Percentiles rank a stretch among this genome's conserved stretches.
Evolutionary conservation across 805 yeast genomes (phyloP).

Genomic region (Yarrowia divulgata): DNA sequence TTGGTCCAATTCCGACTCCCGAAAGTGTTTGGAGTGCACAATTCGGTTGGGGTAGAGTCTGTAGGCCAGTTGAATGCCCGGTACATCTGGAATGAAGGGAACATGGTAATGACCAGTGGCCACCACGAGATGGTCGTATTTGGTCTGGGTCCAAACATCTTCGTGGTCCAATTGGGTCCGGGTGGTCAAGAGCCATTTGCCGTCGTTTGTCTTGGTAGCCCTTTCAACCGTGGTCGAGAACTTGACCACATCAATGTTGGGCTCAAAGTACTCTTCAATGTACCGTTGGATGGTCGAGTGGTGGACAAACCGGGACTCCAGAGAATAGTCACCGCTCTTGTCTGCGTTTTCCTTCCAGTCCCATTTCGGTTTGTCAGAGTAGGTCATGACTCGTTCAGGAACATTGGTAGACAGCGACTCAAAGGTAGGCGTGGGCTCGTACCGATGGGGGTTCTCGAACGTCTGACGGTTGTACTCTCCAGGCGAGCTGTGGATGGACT

Average conservation of each 20-base stretch:
- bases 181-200: slow-evolving; percentile 20
- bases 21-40: slow-evolving; percentile 64
- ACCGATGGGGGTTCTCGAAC: slow-evolving; percentile 16
- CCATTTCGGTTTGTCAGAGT: slow-evolving; percentile 30
- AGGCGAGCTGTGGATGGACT: not conserved
- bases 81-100: slow-evolving; percentile 65
- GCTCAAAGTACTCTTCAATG: slow-evolving; percentile 24
- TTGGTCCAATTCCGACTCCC: slow-evolving; percentile 47
- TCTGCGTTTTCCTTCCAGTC: not conserved
- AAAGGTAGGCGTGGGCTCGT: slow-evolving; percentile 22
- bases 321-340: not conserved
- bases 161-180: not conserved
- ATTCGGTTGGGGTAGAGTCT: slow-evolving; percentile 48
- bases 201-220: not conserved
- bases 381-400: slow-evolving; percentile 30
- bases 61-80: slow-evolving; percentile 54
- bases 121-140: slow-evolving; percentile 66
- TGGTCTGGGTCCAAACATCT: slow-evolving; percentile 11
- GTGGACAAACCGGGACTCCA: not conserved
- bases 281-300: slow-evolving; percentile 21
- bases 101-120: slow-evolving; percentile 71
- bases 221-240: slow-evolving; percentile 11
- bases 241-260: slow-evolving; percentile 8
- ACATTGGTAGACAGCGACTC: slow-evolving; percentile 13
- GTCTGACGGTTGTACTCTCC: slow-evolving; percentile 15